Base-by-base conservation (phyloP, 163 green algal genomes). In the Scenedesmus sp. region DNA sequence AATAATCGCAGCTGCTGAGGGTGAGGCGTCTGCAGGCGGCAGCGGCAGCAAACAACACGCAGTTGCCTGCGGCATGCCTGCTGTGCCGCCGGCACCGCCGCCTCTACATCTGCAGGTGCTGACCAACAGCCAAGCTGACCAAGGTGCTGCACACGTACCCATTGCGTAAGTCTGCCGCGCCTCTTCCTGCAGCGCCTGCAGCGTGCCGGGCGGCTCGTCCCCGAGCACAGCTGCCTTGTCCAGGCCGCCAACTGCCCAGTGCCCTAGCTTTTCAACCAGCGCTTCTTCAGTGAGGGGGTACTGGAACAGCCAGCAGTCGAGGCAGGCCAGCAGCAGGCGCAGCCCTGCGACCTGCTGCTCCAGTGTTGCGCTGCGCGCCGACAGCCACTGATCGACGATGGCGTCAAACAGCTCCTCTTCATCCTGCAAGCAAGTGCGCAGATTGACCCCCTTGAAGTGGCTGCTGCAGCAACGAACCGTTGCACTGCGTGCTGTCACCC, bases 211-310 rank as follows among this genome's bases (percentile, higher is more conserved):
- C 51, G 49, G 30, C 37, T 15, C 43, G 30, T 83, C 65, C 16
- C 59, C 84, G 18, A 83, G 61, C 80, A 91, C 70, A 20, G 87
- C 35, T 26, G 51, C 76, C 30, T 65, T 68, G 3, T 78, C 79
- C n/a, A 91, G 46, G 1, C 78, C 87, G 0, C 22, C 83, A 3
- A 79, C 53, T 33, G 59, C 87, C 46, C 90, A 93, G 56, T 88
- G 88, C 24, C 87, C 78, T 20, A 96, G 56, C 76, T 87, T 68
- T 65, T 95, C 90, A 61, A 95, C 89, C 68, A 91, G 91, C 12
- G 53, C 42, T 72, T 94, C 90, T 73, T 96, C 94, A 22, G 91
- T 95, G 0, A 95, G 82, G 1, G 94, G 93, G 87, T 95, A 93
- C 82, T 92, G 87, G 88, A 94, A 94, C 37, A 91, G 89, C 93